A percentile compares a stretch with the other conserved stretches of the same genome.
Conservation (phyloP, 257 asterid species). For the Linderniella brevidens region DNA sequence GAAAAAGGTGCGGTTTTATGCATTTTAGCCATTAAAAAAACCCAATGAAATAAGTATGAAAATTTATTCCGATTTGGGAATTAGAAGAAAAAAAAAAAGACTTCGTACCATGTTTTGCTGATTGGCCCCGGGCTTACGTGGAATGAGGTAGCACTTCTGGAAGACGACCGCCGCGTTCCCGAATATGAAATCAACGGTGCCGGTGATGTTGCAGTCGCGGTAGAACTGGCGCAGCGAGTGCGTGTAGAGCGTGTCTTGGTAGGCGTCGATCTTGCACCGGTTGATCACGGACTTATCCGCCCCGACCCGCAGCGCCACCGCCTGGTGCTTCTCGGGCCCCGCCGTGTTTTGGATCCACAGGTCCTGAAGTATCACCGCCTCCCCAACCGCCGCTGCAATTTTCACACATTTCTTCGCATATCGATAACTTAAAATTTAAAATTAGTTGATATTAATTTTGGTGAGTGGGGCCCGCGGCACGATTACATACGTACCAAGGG, state of each 20-base stretch:
- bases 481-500: constrained; percentile 42
- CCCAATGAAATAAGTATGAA: too few species aligned
- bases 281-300: constrained; percentile 38
- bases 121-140: constrained; percentile 20
- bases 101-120: constrained; percentile 38
- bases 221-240: constrained; percentile 41
- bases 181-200: constrained; percentile 46
- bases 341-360: constrained; percentile 38
- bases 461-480: too few species aligned
- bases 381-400: constrained; percentile 33
- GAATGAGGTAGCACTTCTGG: constrained; percentile 25
- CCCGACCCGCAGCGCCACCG: constrained; percentile 48
- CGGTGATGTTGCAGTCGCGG: constrained; percentile 24
- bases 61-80: too few species aligned
- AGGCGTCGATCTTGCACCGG: constrained; percentile 36
- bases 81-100: too few species aligned
- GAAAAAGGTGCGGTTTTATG: too few species aligned
- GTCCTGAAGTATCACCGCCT: constrained; percentile 40
- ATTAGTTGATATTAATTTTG: too few species aligned
- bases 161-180: constrained; percentile 46
- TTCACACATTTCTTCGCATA: too few species aligned
- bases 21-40: too few species aligned
- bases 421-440: too few species aligned
- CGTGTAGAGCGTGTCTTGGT: constrained; percentile 41
- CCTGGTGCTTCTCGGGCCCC: constrained; percentile 48